Evolutionary conservation across 768 basidiomycete species (phyloP), one percentile per base, ranked within the genome.

Genomic region (Podaxis sp.): DNA sequence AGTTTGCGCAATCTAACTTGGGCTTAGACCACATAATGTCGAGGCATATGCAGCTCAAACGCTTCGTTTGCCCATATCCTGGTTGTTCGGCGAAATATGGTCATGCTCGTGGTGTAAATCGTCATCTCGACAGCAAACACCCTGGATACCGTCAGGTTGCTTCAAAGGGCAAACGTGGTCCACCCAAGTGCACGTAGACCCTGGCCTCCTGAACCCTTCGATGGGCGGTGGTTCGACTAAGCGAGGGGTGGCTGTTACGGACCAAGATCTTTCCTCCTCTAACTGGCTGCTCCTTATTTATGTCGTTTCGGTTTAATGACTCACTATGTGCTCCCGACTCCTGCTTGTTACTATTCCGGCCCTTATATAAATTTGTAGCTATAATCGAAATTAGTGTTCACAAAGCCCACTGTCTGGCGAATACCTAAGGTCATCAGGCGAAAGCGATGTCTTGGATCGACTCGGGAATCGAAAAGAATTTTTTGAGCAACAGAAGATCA

Each of bases 81-180:
- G 54, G 47, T 9, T 62, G 61, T 40, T 38, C 22, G 3, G 55
- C 54, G 15, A 62, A 50, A 36, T 62, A 62, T 27, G 61, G 61
- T 17, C 61, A 62, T 33, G 54, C 61, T 2, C 54, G 61, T 9
- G 61, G 61, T 7, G 54, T 62, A 9, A 62, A 62, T 43, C 61
- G 61, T 36, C 61, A 62, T 22, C 54, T 62, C 25, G 61, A 62
- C 27, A 50, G 25, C 37, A 62, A 62, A 40, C 61, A 62, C n/a
- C 61, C 61, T 2, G 61, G 61, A 17, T 43, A 29, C 29, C 61
- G 61, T 15, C 61, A 55, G 25, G 40, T 17, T 9, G 19, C 15
- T 8, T 40, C 51, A 2, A 62, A 49, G 50, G 61, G 54, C 15
- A 55, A 50, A 22, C 61, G 54, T 24, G 55, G 54, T 2, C 54